Evolutionary conservation across 1,284 basidiomycete genomes (phyloP).

Genomic region (Cryptococcus floricola): DNA sequence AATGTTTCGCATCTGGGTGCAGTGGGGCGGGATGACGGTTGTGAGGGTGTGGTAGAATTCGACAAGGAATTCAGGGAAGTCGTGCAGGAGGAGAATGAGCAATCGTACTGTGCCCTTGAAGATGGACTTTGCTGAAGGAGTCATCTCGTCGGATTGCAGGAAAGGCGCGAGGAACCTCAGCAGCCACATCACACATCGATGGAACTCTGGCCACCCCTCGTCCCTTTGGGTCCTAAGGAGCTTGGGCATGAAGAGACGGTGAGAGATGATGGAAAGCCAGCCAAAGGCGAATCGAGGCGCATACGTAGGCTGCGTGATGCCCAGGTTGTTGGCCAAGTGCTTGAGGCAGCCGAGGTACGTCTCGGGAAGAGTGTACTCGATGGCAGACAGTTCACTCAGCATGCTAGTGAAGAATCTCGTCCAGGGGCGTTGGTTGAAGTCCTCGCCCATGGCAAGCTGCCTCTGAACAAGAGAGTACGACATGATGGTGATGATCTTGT

Average conservation of each 20-base stretch:
- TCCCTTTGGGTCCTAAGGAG: conserved; percentile 58
- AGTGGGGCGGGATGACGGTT: conserved; percentile 85
- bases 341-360: conserved; percentile 87
- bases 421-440: conserved; percentile 97
- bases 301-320: conserved; percentile 91
- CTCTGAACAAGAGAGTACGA: conserved; percentile 91
- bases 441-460: conserved; percentile 86
- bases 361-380: conserved; percentile 75
- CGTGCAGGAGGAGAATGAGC: conserved; percentile 90
- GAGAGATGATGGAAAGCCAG: conserved; percentile 95
- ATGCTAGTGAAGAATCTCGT: conserved; percentile 98
- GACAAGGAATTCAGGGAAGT: conserved; percentile 97
- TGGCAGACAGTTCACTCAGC: conserved; percentile 80
- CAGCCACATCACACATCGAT: conserved; percentile 84
- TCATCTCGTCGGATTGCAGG: conserved; percentile 70
- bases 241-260: conserved; percentile 96
- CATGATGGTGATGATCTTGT: conserved; percentile 96
- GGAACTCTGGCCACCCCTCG: conserved; percentile 87
- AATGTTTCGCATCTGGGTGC: conserved; percentile 95
- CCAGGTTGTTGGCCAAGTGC: conserved; percentile 89
- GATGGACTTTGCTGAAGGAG: conserved; percentile 77
- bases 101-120: conserved; percentile 91
- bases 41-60: conserved; percentile 95
- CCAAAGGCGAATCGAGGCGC: conserved; percentile 98
- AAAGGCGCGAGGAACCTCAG: conserved; percentile 93